Base-by-base conservation (phyloP, 2,329 filamentous ascomycete species). In the Didymella sp. region DNA sequence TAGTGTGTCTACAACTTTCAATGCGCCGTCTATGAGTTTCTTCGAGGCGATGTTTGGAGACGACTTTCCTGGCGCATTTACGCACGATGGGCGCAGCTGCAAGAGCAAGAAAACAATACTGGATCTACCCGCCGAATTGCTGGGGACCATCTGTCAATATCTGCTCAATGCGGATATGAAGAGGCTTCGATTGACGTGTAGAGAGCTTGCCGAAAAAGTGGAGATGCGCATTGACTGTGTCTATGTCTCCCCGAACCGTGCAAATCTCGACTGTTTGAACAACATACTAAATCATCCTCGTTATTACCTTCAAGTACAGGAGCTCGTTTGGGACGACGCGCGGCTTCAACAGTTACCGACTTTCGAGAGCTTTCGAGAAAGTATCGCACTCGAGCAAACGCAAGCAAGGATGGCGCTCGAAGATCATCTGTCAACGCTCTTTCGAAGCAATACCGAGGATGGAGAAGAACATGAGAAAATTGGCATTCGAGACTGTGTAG, bases 291-390 rank as follows among this genome's bases (percentile, higher is more conserved):
- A 73, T 9, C 73, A 80, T 57, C 69, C 74, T 4, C 53, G 38
- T 0, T 75, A 76, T 45, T 70, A 73, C 4, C 42, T 61, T 0
- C 35, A 57, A 1, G 64, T 81, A 7, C 58, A 44, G 3, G 78
- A 81, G 51, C 71, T 81, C 5, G 68, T 82, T 30, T 80, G 73
- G 73, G 74, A 79, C 22, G 75, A 78, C 47, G 64, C 67, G n/a
- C 63, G 67, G n/a, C 61, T 73, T 22, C 53, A 60, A 6, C 57
- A 63, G n/a, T 67, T 63, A 46, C 45, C 61, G 1, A 58, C 61
- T 0, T 17, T 67, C 24, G 50, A 63, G 2, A 30, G 35, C 4
- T 70, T 65, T 27, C 40, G 22, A 22, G 37, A 30, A 25, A 15
- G n/a, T 19, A 31, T 57, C 5, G 6, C 19, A 1, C 11, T 1